Conservation (phyloP, 805 yeast genomes). For the Kuraishia ogatae region DNA sequence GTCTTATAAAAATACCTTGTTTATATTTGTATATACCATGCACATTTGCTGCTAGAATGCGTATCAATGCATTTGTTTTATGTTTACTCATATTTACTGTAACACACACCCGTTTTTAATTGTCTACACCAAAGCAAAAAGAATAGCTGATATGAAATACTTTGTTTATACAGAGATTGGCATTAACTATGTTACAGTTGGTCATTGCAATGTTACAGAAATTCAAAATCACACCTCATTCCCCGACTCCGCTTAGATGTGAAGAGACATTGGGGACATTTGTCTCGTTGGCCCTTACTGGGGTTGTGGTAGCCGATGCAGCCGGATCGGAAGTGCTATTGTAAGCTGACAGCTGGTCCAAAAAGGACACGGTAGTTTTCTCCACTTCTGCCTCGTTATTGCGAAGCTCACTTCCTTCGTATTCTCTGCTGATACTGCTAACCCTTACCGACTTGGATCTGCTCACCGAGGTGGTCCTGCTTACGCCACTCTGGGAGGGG, state of each 20-base stretch:
- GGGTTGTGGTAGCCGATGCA: not conserved
- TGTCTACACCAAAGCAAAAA: too few species aligned
- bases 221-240: too few species aligned
- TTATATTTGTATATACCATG: not conserved
- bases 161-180: too few species aligned
- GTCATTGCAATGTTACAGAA: too few species aligned
- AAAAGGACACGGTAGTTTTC: conserved; percentile 6
- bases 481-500: not conserved
- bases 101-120: too few species aligned
- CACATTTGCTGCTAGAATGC: not conserved
- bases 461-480: not conserved
- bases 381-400: not conserved
- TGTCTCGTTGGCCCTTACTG: not conserved
- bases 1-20: not conserved
- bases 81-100: too few species aligned
- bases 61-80: not conserved
- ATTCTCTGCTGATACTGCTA: not conserved
- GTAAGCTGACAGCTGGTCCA: conserved; percentile 6
- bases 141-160: too few species aligned
- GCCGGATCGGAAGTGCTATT: not conserved
- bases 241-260: too few species aligned
- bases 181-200: too few species aligned
- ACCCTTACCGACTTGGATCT: not conserved
- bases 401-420: not conserved
- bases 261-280: too few species aligned